These are phyloP conservation scores for Haplosporangium sp. DNA, from an alignment of 371 early-diverging fungal species.

Conservation along the genomic window DNA sequence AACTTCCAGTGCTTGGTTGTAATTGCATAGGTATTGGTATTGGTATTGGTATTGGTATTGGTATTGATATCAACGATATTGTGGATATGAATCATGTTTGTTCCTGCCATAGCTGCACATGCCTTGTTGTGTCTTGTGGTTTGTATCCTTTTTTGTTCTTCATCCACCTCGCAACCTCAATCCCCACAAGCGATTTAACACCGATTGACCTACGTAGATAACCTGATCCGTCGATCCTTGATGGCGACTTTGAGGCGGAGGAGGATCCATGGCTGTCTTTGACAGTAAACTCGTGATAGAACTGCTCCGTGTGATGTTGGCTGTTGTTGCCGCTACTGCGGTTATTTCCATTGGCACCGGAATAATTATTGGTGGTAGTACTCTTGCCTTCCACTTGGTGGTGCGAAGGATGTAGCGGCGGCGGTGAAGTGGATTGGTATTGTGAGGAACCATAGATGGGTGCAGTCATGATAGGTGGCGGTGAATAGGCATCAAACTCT, in stretches of 20 bases:
- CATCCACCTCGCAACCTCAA: too few relatives aligned
- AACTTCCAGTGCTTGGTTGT: too few relatives aligned
- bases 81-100: too few relatives aligned
- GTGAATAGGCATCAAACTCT: slow-evolving; percentile 42
- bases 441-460: slow-evolving; percentile 33
- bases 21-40: too few relatives aligned
- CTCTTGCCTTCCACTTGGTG: not conserved
- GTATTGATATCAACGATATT: too few relatives aligned
- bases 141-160: too few relatives aligned
- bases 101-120: too few relatives aligned
- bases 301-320: slow-evolving; percentile 3
- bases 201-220: slow-evolving; percentile 26
- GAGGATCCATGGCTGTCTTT: not conserved
- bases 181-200: too few relatives aligned
- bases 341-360: slow-evolving; percentile 1
- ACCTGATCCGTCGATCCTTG: slow-evolving; percentile 15
- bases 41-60: too few relatives aligned
- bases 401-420: not conserved
- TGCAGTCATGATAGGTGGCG: slow-evolving; percentile 44
- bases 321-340: not conserved
- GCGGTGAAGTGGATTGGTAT: slow-evolving; percentile 16
- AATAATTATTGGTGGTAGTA: not conserved
- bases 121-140: too few relatives aligned
- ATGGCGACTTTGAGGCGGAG: too few relatives aligned
- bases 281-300: slow-evolving; percentile 3